These are phyloP conservation scores for Stachybotrys chartarum DNA, from an alignment of 2,329 filamentous ascomycete genomes.

Conservation along the genomic window DNA sequence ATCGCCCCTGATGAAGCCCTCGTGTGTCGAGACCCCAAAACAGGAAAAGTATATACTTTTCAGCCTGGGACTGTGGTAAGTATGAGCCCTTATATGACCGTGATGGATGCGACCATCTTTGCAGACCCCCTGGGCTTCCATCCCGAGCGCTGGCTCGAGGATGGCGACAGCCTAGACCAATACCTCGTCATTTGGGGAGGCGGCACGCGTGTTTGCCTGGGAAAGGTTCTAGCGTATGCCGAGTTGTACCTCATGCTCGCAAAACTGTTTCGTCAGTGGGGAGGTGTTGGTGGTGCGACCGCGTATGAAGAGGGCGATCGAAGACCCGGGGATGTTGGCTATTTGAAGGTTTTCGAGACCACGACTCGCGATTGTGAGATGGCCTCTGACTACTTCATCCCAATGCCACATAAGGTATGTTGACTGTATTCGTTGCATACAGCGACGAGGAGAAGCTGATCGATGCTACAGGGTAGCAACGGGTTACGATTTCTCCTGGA, in stretches of 20 bases:
- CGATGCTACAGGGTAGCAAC: slow-evolving; percentile 19
- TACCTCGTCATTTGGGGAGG: slow-evolving; percentile 26
- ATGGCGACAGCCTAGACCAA: slow-evolving; percentile 23
- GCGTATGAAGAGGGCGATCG: slow-evolving; percentile 22
- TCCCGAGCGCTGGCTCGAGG: slow-evolving; percentile 27
- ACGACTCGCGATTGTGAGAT: slow-evolving; percentile 25
- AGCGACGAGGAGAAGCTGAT: neutral
- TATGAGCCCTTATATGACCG: slow-evolving; percentile 28
- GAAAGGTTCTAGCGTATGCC: slow-evolving; percentile 28
- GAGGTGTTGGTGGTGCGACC: slow-evolving; percentile 21
- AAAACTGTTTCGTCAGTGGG: slow-evolving; percentile 30
- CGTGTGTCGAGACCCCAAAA: slow-evolving; percentile 17
- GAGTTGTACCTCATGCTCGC: slow-evolving; percentile 30
- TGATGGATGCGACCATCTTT: slow-evolving; percentile 25
- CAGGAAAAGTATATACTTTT: slow-evolving; percentile 18
- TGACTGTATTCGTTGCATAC: neutral
- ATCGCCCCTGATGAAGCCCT: slow-evolving; percentile 32
- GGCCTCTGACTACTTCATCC: slow-evolving; percentile 30
- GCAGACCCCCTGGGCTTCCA: slow-evolving; percentile 22
- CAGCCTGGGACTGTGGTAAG: slow-evolving; percentile 26
- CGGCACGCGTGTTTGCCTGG: slow-evolving; percentile 27
- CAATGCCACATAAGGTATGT: slow-evolving; percentile 27
- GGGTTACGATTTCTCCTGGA: slow-evolving; percentile 26
- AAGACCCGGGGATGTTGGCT: slow-evolving; percentile 23
- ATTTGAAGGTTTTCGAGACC: slow-evolving; percentile 26